These are phyloP conservation scores for Chaetomidium leptoderma DNA, from an alignment of 495 filamentous ascomycete genomes.

Conservation along the genomic window DNA sequence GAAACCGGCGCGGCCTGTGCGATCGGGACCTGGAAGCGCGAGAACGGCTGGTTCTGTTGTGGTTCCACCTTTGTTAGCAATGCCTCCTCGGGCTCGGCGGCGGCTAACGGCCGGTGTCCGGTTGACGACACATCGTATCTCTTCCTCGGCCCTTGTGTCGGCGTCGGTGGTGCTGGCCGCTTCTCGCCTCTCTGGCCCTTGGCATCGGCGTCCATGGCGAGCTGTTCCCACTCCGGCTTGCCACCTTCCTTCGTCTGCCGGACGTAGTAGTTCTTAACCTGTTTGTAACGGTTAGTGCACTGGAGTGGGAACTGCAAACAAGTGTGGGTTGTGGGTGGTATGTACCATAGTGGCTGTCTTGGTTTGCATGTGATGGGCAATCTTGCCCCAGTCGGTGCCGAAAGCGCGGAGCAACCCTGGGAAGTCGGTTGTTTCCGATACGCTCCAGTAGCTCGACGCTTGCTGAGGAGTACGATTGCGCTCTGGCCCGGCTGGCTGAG, in stretches of 20 bases:
- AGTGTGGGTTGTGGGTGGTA: background rate
- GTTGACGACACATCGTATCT: slow-evolving; percentile 50
- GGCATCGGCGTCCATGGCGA: slow-evolving; percentile 65
- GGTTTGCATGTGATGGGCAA: slow-evolving; percentile 81
- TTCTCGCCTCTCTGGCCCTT: slow-evolving; percentile 67
- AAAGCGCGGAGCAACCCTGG: slow-evolving; percentile 70
- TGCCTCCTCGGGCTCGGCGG: slow-evolving; percentile 52
- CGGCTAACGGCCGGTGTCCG: slow-evolving; percentile 52
- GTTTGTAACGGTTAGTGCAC: slow-evolving; percentile 26
- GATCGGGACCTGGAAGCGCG: slow-evolving; percentile 43
- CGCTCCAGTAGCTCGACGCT: slow-evolving; percentile 96
- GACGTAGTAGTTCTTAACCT: slow-evolving; percentile 92
- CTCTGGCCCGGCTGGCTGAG: slow-evolving; percentile 36
- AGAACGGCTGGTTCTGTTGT: slow-evolving; percentile 29
- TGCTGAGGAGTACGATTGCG: slow-evolving; percentile 52
- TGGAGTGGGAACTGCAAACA: slow-evolving; percentile 16
- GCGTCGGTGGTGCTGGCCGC: slow-evolving; percentile 62
- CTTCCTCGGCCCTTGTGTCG: slow-evolving; percentile 48
- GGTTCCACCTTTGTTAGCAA: slow-evolving; percentile 45
- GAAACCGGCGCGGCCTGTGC: slow-evolving; percentile 31
- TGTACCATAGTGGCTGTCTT: slow-evolving; percentile 93
- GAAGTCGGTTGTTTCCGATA: slow-evolving; percentile 83
- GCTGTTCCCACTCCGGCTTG: slow-evolving; percentile 63
- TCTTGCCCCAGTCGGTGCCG: slow-evolving; percentile 81
- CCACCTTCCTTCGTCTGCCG: slow-evolving; percentile 66